These are phyloP conservation scores for Blakeslea trispora DNA, from an alignment of 371 early-diverging fungal species.

Conservation along the genomic window DNA sequence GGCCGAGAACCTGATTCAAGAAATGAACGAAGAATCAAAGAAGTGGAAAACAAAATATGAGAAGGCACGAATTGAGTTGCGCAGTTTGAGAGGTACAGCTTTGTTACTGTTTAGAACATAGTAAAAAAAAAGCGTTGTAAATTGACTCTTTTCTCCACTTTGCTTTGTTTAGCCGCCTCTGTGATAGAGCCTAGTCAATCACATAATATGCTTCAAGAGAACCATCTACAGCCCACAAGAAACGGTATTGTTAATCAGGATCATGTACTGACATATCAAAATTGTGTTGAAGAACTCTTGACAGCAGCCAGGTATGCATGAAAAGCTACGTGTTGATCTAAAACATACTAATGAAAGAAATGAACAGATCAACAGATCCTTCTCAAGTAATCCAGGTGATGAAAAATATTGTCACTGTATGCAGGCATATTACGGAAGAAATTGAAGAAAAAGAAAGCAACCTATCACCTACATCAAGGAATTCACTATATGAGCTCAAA, in stretches of 20 bases:
- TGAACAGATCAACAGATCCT: constrained; percentile 59
- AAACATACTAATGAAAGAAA: not conserved
- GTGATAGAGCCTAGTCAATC: constrained; percentile 13
- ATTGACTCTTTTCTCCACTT: not conserved
- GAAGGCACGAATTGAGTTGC: constrained; percentile 43
- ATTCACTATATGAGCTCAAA: constrained; percentile 46
- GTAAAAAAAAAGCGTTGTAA: not conserved
- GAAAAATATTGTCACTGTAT: constrained; percentile 81
- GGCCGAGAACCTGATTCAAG: constrained; percentile 29
- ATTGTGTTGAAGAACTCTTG: constrained; percentile 76
- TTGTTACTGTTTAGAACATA: not conserved
- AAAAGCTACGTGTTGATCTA: not conserved
- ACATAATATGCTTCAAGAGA: constrained; percentile 39
- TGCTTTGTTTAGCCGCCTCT: constrained; percentile 11
- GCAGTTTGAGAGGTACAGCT: constrained; percentile 48
- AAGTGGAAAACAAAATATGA: constrained; percentile 56
- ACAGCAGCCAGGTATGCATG: constrained; percentile 55
- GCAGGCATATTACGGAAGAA: constrained; percentile 81
- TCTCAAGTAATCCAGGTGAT: constrained; percentile 77
- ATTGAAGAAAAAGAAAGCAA: constrained; percentile 48
- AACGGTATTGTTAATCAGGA: constrained; percentile 70
- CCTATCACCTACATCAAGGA: constrained; percentile 18
- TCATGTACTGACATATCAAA: constrained; percentile 74
- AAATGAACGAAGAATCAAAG: constrained; percentile 42
- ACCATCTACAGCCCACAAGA: constrained; percentile 44